Conservation (phyloP, 495 filamentous ascomycete species). For the Hyaloscypha finlandica region DNA sequence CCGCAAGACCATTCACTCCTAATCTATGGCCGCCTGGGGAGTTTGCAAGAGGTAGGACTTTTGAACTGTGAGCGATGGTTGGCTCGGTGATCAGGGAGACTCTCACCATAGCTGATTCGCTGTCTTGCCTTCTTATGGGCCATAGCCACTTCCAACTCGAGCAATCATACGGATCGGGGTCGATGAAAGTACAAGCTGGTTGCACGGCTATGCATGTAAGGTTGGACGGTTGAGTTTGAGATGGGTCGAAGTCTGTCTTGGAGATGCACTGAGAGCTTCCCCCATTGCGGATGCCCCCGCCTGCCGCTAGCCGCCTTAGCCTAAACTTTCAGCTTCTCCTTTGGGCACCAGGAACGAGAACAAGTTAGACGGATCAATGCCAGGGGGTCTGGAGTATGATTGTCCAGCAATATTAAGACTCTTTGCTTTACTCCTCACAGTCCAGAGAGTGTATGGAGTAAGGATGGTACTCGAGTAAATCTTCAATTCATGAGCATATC, state of each 20-base stretch:
- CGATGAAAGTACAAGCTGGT: slow-evolving; percentile 5
- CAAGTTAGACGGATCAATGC: too few relatives aligned
- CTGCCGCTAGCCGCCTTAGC: too few relatives aligned
- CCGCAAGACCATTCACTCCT: slow-evolving; percentile 89
- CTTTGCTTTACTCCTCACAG: too few relatives aligned
- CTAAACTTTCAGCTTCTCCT: too few relatives aligned
- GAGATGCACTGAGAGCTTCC: not conserved
- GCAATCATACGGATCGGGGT: slow-evolving; percentile 18
- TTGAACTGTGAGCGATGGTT: not conserved
- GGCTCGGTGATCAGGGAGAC: slow-evolving; percentile 3
- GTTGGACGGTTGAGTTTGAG: not conserved
- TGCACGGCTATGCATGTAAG: slow-evolving; percentile 17
- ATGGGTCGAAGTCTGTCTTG: not conserved
- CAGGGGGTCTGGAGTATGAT: too few relatives aligned
- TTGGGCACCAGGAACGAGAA: too few relatives aligned
- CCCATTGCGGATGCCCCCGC: too few relatives aligned
- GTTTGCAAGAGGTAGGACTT: slow-evolving; percentile 93
- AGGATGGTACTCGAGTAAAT: too few relatives aligned
- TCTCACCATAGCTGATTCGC: slow-evolving; percentile 67
- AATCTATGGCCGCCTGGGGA: slow-evolving; percentile 88
- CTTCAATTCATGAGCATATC: not conserved
- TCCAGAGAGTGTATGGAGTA: too few relatives aligned
- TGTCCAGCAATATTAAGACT: too few relatives aligned
- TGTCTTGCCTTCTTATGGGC: slow-evolving; percentile 59
- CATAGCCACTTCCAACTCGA: slow-evolving; percentile 22